Evolutionary conservation across 2,329 filamentous ascomycete species (phyloP).

Genomic region (Aspergillus sp.): DNA sequence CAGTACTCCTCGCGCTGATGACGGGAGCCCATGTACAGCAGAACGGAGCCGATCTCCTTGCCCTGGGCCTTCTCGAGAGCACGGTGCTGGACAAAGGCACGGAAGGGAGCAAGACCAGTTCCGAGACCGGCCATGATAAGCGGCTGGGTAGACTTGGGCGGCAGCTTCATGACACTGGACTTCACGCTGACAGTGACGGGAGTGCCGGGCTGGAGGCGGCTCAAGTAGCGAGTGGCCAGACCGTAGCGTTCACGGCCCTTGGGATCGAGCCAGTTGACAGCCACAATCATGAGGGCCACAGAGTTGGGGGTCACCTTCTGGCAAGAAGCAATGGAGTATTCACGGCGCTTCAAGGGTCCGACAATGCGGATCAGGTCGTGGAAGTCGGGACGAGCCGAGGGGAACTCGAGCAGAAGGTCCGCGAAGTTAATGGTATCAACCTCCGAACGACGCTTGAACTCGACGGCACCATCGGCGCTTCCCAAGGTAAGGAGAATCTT

Average conservation of each 20-base stretch:
- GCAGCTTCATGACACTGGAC: conserved; percentile 99
- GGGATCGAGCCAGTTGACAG: conserved; percentile 91
- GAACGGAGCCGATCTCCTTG: conserved; percentile 87
- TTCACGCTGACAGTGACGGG: conserved; percentile 91
- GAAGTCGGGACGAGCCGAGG: conserved; percentile 83
- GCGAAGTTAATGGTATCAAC: conserved; percentile 89
- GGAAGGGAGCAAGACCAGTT: conserved; percentile 97
- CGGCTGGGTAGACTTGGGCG: conserved; percentile 78
- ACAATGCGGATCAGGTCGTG: conserved; percentile 86
- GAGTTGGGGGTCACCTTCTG: conserved; percentile 88
- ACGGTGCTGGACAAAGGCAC: conserved; percentile 96
- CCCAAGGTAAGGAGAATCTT: conserved; percentile 74
- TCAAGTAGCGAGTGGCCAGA: conserved; percentile 89
- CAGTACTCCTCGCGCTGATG: conserved; percentile 98
- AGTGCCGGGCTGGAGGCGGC: conserved; percentile 69
- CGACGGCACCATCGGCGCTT: conserved; percentile 74
- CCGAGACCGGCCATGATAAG: conserved; percentile 99
- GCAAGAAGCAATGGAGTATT: conserved; percentile 98
- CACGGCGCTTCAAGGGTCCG: conserved; percentile 86
- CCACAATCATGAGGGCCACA: conserved; percentile 96
- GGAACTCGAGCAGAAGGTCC: conserved; percentile 85
- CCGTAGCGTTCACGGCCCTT: conserved; percentile 86
- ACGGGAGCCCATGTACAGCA: conserved; percentile 94
- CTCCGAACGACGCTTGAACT: conserved; percentile 90
- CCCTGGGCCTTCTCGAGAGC: conserved; percentile 98